phyloP scores from a whole-genome alignment of 305 asterid genomes.

The Caryopteris hybrid region DNA sequence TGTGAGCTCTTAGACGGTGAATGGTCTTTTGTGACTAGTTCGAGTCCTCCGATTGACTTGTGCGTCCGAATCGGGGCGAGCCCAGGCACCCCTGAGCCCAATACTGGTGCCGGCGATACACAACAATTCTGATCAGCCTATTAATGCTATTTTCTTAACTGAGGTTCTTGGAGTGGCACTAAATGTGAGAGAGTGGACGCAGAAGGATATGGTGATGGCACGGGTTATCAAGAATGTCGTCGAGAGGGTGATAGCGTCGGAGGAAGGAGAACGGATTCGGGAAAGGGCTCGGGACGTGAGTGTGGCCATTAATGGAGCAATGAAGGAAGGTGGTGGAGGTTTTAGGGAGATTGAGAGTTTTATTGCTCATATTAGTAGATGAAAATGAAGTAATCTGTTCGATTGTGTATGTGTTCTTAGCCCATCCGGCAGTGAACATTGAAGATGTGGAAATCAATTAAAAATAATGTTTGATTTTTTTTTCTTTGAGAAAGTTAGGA shows the following conservation, averaged over 20 bases:
- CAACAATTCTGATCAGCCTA: conserved; percentile 38
- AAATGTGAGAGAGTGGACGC: conserved; percentile 22
- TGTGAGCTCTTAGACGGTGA: too few species aligned
- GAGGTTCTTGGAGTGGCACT: conserved; percentile 23
- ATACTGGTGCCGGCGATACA: too few species aligned
- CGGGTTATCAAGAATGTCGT: conserved; percentile 7
- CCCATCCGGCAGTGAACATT: too few species aligned
- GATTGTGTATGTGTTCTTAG: too few species aligned
- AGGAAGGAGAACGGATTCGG: conserved; percentile 30
- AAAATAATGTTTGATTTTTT: too few species aligned
- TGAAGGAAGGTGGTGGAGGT: conserved; percentile 29
- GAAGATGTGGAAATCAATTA: too few species aligned
- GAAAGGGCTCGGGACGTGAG: conserved; percentile 23
- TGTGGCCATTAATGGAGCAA: background rate
- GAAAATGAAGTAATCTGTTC: too few species aligned
- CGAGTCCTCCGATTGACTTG: too few species aligned
- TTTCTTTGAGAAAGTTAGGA: too few species aligned
- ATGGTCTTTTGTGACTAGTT: too few species aligned
- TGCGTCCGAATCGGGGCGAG: too few species aligned
- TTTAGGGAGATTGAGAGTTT: conserved; percentile 30
- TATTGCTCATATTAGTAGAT: conserved; percentile 42
- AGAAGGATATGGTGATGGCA: conserved; percentile 15
- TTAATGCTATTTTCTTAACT: conserved; percentile 26
- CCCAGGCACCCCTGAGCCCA: too few species aligned
- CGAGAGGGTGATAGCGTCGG: conserved; percentile 23